Evolutionary conservation across 2,329 filamentous ascomycete genomes (phyloP).

Genomic region (Setomelanomma holmii): DNA sequence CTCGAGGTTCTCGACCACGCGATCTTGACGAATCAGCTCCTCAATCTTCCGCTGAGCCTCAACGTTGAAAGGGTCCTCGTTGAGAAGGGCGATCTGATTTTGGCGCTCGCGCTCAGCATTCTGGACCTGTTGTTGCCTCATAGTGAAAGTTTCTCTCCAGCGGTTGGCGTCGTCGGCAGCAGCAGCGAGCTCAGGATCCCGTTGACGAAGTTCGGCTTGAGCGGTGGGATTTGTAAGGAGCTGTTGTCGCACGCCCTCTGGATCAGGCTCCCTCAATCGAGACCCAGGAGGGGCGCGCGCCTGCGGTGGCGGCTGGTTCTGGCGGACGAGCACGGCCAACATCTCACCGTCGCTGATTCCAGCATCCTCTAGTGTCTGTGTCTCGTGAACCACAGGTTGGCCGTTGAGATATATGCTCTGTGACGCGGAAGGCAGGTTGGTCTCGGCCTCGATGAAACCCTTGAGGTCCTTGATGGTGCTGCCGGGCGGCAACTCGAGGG

Average conservation of each 20-base stretch:
- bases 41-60: conserved; percentile 92
- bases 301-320: conserved; percentile 27
- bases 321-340: conserved; percentile 79
- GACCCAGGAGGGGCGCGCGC: conserved; percentile 9
- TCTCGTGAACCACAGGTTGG: conserved; percentile 75
- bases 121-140: conserved; percentile 73
- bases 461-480: conserved; percentile 87
- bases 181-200: conserved; percentile 78
- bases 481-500: conserved; percentile 80
- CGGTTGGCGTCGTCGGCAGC: conserved; percentile 76
- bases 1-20: conserved; percentile 93
- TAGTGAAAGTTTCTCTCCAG: conserved; percentile 76
- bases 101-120: conserved; percentile 78
- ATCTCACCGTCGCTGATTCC: conserved; percentile 89
- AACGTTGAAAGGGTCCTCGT: conserved; percentile 92
- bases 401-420: conserved; percentile 94
- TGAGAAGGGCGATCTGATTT: conserved; percentile 82
- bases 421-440: conserved; percentile 71
- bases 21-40: conserved; percentile 94
- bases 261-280: conserved; percentile 56
- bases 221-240: conserved; percentile 79
- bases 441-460: conserved; percentile 85
- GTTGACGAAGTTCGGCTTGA: conserved; percentile 72
- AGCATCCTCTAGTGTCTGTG: conserved; percentile 81
- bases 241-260: conserved; percentile 82